Conservation (phyloP, 2,329 filamentous ascomycete genomes). For the Sporothrix phasma region DNA sequence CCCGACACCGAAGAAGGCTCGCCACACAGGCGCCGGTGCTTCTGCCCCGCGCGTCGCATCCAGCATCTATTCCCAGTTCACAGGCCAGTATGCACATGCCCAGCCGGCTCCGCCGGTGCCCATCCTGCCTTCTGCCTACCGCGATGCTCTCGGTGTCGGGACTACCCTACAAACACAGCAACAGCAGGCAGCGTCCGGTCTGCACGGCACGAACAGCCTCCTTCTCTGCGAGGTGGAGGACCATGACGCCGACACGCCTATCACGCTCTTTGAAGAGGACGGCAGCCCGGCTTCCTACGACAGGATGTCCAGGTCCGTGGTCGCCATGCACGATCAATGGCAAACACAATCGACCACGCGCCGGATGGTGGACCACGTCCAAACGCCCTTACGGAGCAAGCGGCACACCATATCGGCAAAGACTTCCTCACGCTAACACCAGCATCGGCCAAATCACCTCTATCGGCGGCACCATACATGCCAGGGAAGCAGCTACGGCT, state of each 20-base stretch:
- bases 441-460: conserved; percentile 3
- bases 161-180: background rate
- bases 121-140: conserved; percentile 38
- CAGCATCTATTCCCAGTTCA: conserved; percentile 51
- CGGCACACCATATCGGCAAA: conserved; percentile 34
- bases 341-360: conserved; percentile 42
- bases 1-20: conserved; percentile 47
- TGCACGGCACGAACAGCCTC: background rate
- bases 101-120: conserved; percentile 47
- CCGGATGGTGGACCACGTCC: conserved; percentile 72
- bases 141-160: background rate
- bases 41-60: conserved; percentile 35
- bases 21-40: conserved; percentile 25
- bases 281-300: conserved; percentile 33
- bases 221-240: conserved; percentile 38
- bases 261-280: conserved; percentile 63
- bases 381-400: conserved; percentile 48
- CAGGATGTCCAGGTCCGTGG: conserved; percentile 32
- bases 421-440: conserved; percentile 21
- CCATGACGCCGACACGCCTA: conserved; percentile 42
- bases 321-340: conserved; percentile 27
- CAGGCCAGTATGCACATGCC: conserved; percentile 26
- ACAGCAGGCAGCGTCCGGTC: background rate
- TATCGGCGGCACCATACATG: background rate
- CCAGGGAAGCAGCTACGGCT: background rate